phyloP scores from a whole-genome alignment of 352 stramenopile species.

The Blastocystis sp. region DNA sequence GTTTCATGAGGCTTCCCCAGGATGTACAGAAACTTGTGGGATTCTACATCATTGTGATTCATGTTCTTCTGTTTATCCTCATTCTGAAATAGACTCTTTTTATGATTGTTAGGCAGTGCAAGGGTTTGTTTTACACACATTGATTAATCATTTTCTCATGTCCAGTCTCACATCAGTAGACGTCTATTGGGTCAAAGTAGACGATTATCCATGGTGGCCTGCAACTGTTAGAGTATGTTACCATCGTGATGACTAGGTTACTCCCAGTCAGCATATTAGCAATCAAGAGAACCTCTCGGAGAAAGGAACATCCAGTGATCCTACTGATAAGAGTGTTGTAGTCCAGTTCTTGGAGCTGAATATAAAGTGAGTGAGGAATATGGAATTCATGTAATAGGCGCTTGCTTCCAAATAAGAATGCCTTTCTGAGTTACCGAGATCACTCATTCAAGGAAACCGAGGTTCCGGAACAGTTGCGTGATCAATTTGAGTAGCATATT shows the following conservation, averaged over 20 bases:
- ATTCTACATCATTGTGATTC: conserved; percentile 11
- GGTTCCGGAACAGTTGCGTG: neutral
- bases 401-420: neutral
- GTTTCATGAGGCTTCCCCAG: conserved; percentile 5
- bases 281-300: neutral
- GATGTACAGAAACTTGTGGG: conserved; percentile 5
- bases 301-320: neutral
- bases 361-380: neutral
- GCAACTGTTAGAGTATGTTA: neutral
- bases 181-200: conserved; percentile 25
- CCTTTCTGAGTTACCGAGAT: neutral
- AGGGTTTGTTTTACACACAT: neutral
- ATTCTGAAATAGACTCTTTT: conserved; percentile 36
- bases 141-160: neutral
- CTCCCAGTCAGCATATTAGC: neutral
- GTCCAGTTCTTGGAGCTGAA: neutral
- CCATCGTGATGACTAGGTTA: neutral
- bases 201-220: conserved; percentile 38
- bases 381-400: neutral
- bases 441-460: neutral
- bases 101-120: neutral
- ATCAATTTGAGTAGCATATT: neutral
- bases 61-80: conserved; percentile 36
- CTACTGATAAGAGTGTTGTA: neutral
- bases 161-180: neutral